These are phyloP conservation scores for Calonectria leucothoes DNA, from an alignment of 2,329 filamentous ascomycete species.

Conservation along the genomic window DNA sequence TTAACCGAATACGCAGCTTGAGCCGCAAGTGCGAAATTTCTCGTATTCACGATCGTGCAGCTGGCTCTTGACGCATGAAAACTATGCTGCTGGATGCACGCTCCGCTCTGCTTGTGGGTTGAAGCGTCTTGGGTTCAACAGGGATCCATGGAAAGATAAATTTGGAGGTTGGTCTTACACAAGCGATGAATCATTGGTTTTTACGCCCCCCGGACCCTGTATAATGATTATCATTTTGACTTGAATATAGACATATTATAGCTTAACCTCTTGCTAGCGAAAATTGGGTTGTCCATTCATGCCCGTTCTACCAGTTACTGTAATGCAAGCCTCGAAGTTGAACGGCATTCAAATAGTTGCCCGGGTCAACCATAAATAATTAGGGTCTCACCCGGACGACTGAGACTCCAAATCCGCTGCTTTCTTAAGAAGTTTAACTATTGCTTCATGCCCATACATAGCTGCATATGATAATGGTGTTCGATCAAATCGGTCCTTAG, in stretches of 20 bases:
- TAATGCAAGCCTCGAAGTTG: too few species aligned
- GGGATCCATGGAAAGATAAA: not conserved
- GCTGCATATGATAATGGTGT: not conserved
- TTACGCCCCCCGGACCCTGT: not conserved
- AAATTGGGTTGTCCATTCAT: not conserved
- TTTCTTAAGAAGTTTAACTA: not conserved
- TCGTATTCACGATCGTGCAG: not conserved
- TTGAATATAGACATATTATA: not conserved
- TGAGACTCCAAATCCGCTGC: too few species aligned
- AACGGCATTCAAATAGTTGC: too few species aligned
- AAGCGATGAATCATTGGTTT: not conserved
- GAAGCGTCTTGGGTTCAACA: not conserved
- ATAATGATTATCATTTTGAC: not conserved
- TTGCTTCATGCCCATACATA: not conserved
- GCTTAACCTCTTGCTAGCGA: not conserved
- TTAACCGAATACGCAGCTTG: not conserved
- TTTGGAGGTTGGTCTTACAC: not conserved
- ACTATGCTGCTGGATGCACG: not conserved
- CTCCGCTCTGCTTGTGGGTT: not conserved
- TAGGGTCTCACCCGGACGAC: too few species aligned
- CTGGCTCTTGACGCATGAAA: not conserved
- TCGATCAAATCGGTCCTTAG: not conserved
- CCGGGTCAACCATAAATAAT: too few species aligned
- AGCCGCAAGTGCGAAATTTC: not conserved
- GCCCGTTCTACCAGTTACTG: too few species aligned